Evolutionary conservation across 1,284 basidiomycete genomes (phyloP).

Genomic region (Tilletia horrida): DNA sequence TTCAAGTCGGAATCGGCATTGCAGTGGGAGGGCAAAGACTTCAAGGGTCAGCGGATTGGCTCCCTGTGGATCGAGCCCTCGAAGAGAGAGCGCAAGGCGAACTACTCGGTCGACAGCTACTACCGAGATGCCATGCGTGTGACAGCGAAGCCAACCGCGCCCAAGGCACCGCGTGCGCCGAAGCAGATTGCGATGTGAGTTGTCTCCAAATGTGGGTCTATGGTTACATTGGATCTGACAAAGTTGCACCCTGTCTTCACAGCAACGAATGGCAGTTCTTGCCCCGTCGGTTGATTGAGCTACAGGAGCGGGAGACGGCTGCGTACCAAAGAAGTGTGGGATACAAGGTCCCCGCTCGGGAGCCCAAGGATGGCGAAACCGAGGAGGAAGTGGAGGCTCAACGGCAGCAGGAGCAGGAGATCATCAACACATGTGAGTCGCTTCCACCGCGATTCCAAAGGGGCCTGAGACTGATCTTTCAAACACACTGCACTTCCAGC

Average conservation of each 20-base stretch:
- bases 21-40: constrained; percentile 96
- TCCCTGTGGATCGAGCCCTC: constrained; percentile 74
- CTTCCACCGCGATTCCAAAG: neutral
- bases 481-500: constrained; percentile 23
- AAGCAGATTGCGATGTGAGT: constrained; percentile 80
- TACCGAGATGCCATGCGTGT: constrained; percentile 88
- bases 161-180: constrained; percentile 79
- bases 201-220: neutral
- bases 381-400: constrained; percentile 41
- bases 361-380: constrained; percentile 61
- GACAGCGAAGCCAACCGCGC: constrained; percentile 66
- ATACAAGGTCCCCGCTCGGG: constrained; percentile 70
- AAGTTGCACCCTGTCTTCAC: neutral
- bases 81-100: constrained; percentile 91
- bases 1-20: constrained; percentile 81
- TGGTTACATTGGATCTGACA: neutral
- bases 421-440: constrained; percentile 63
- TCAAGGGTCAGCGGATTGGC: constrained; percentile 64
- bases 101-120: constrained; percentile 74
- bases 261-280: constrained; percentile 98
- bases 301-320: constrained; percentile 76
- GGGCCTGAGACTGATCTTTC: neutral
- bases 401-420: constrained; percentile 72
- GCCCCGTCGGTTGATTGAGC: constrained; percentile 72
- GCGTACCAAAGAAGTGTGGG: constrained; percentile 65